Conservation (phyloP, 2,329 filamentous ascomycete species). For the Lachnellula subtilissima region DNA sequence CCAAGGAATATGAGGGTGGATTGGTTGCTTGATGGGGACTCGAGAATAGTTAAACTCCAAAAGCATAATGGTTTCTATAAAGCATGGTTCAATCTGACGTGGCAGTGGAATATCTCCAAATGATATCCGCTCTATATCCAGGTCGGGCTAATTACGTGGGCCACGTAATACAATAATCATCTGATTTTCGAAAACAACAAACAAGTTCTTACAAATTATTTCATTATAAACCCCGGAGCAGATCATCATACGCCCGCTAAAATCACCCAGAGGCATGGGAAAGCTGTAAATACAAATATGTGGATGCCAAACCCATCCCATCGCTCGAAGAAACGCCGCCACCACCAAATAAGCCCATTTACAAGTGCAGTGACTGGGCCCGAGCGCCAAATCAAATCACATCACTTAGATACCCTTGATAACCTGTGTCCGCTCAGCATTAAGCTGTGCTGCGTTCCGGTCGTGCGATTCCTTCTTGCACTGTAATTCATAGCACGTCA, state of each 20-base stretch:
- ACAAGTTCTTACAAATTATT: not conserved
- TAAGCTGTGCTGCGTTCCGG: constrained; percentile 86
- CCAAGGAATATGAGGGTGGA: not conserved
- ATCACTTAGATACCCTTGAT: constrained; percentile 74
- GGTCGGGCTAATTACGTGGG: not conserved
- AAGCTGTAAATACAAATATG: constrained; percentile 6
- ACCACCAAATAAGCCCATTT: not conserved
- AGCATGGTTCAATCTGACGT: not conserved
- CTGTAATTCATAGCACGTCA: constrained; percentile 40
- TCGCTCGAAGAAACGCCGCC: constrained; percentile 9
- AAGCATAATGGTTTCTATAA: not conserved
- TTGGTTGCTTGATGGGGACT: not conserved
- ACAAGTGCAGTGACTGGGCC: not conserved
- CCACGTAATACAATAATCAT: not conserved
- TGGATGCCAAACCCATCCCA: constrained; percentile 1
- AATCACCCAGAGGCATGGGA: constrained; percentile 3
- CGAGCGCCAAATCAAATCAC: not conserved
- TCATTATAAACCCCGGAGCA: not conserved
- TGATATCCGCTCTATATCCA: not conserved
- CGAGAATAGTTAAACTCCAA: not conserved
- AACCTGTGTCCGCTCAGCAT: constrained; percentile 87
- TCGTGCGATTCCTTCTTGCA: constrained; percentile 98
- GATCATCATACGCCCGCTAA: constrained; percentile 11
- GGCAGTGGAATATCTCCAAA: not conserved
- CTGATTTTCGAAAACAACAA: not conserved